Base-by-base conservation (phyloP, 495 filamentous ascomycete species). In the Glutinoglossum americanum region DNA sequence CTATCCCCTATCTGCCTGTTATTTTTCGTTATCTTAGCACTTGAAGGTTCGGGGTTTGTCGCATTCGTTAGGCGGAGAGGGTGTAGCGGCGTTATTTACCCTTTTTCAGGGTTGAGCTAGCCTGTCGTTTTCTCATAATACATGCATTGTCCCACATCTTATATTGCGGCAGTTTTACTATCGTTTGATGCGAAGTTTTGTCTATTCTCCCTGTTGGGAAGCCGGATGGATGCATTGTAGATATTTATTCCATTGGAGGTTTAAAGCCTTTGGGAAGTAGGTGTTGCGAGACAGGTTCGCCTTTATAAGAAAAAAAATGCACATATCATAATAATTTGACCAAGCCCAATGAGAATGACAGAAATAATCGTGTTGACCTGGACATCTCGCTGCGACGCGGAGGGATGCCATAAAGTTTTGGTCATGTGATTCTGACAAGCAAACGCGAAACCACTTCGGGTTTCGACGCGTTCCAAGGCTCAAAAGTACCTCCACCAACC, bases 11-110 rank as follows among this genome's bases (percentile, higher is more conserved):
- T 41, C 15, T 41, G 13, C 3, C 37, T 41, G 37, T 41, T 41
- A 7, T 41, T 41, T 6, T 80, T 78, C 60, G 82, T 87, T 48
- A 70, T 82, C 44, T 83, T 90, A 63, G 85, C 83, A 11, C 81
- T 89, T 57, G 76, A 41, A 11, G 15, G 13, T 35, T 35, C 32
- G 11, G 32, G 32, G n/a, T 33, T 33, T 33, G 37, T 41, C 37
- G 37, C 37, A 41, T 41, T 41, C 37, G 37, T 41, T 41, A 41
- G 37, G 37, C 37, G 37, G 30, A 33, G 5, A 13, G 15, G 37
- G 37, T 17, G 37, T 15, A 11, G 37, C 37, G 37, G 37, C 37
- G 37, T 41, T 41, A 33, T 41, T 15, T 41, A 41, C 37, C 37
- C 8, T 7, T 15, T 41, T 15, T 11, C 15, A 41, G 15, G 37